Base-by-base conservation (phyloP, 75 land plant genomes). In the Cupressus sempervirens region DNA sequence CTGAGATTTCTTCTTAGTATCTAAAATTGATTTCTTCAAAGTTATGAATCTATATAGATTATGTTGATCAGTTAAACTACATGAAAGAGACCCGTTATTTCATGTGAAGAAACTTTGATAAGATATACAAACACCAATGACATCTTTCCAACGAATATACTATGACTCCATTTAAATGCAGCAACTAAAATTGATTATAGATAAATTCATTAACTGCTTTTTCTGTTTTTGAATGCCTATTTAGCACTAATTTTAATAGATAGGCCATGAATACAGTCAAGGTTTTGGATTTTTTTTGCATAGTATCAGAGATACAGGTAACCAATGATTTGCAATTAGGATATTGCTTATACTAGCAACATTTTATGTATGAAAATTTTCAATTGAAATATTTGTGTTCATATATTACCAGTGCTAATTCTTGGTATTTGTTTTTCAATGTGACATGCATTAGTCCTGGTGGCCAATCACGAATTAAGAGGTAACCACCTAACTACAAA, bases 381-480 rank as follows among this genome's bases (percentile, higher is more conserved):
- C 74, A 12, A 29, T 32, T 30, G 32, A 72, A 35, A 32, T 72
- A 32, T 72, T 72, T 72, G 32, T 72, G 15, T 72, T 72, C 74
- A 72, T 23, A 72, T 30, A 68, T 68, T 68, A 29, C 62, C 10
- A 32, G 15, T 23, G 74, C 74, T 72, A 72, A 72, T 30, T 72
- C 14, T 72, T 32, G 12, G 35, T 30, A 32, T 72, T 2, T 23
- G 7, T 68, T 68, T 13, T 72, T 72, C 15, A 72, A 72, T 72
- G 74, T 32, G 13, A 10, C 32, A 72, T 32, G 32, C 74, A 72
- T 35, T 35, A 32, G 32, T 35, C 40, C 40, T 72, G 74, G 74
- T 10, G 35, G 74, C 74, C 74, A 72, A 72, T 72, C 74, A 32
- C 35, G 74, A 72, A 72, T 72, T 30, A 72, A 72, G 74, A 72